Conservation (phyloP, 129 eudicot species). For the Pulicaria dysenterica region DNA sequence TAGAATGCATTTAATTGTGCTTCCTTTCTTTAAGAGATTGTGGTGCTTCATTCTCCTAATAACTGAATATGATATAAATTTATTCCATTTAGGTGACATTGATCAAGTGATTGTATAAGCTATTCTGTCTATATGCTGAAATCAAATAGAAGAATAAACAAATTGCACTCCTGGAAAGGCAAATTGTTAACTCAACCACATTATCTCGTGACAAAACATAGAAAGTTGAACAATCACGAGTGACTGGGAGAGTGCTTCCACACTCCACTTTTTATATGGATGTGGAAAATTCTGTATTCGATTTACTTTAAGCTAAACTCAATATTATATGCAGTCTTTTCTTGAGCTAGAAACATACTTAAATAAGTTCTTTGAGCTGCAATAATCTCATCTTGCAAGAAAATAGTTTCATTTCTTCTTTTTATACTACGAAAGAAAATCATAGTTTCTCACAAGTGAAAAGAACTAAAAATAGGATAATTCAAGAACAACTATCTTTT, state of each 20-base stretch:
- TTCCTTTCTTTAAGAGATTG: too few species aligned
- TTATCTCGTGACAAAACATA: constrained; percentile 51
- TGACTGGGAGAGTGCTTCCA: constrained; percentile 26
- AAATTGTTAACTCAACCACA: constrained; percentile 51
- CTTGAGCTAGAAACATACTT: constrained; percentile 63
- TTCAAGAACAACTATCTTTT: too few species aligned
- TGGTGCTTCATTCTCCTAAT: too few species aligned
- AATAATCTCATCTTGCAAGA: constrained; percentile 51
- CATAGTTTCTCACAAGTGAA: too few species aligned
- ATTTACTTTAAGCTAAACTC: neutral
- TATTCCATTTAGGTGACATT: too few species aligned
- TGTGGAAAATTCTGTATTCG: too few species aligned
- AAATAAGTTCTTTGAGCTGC: constrained; percentile 83
- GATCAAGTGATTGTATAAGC: too few species aligned
- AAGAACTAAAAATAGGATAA: too few species aligned
- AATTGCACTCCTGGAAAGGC: constrained; percentile 60
- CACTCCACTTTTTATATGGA: neutral
- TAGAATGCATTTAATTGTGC: too few species aligned
- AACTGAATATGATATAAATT: too few species aligned
- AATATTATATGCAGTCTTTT: constrained; percentile 51
- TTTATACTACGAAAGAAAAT: too few species aligned
- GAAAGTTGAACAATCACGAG: constrained; percentile 56
- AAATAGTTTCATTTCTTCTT: too few species aligned
- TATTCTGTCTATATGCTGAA: constrained; percentile 44
- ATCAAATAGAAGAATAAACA: constrained; percentile 59